Evolutionary conservation across 768 basidiomycete genomes (phyloP), one percentile per base, ranked within the genome.

Genomic region (Collybia sordida): DNA sequence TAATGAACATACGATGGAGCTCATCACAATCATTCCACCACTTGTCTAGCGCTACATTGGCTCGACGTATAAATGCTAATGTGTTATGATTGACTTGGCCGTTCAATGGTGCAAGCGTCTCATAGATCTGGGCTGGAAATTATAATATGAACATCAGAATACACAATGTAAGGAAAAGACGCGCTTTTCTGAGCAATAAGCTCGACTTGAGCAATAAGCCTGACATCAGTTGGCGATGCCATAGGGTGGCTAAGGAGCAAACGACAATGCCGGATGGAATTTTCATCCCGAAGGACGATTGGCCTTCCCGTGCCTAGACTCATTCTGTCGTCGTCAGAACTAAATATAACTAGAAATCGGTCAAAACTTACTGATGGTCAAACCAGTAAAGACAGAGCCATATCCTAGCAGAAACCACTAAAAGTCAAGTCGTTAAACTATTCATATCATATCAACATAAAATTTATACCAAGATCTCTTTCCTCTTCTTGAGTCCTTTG

Each of bases 331-430:
- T 3, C 25, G 45, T 15, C 17, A 40, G 51, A 41, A 42, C 53
- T 41, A 42, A 27, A 52, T 21, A 47, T 45, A 56, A 38, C 42
- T 42, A 22, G 22, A 34, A 28, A 40, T 40, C 23, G 17, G 54
- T 50, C 27, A 47, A 38, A 24, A 74, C 87, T 54, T 59, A 92
- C 91, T 94, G 90, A 71, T 94, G 93, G 72, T 96, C 94, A 60
- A 96, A 93, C 90, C 93, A 93, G 65, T 95, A 96, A 37, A 96
- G 78, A 64, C 93, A 94, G 51, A 95, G 74, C 93, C 93, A 97
- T 53, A 95, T 93, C 44, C 94, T 80, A 2, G 93, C 91, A 52
- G 93, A 94, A 6, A 96, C 87, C 40, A 96, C 90, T 91, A 61
- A 19, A 50, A 51, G 51, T 52, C 21, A 35, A 44, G 15, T 28